Base-by-base conservation (phyloP, 2,329 filamentous ascomycete genomes). In the Scytalidium sp. region DNA sequence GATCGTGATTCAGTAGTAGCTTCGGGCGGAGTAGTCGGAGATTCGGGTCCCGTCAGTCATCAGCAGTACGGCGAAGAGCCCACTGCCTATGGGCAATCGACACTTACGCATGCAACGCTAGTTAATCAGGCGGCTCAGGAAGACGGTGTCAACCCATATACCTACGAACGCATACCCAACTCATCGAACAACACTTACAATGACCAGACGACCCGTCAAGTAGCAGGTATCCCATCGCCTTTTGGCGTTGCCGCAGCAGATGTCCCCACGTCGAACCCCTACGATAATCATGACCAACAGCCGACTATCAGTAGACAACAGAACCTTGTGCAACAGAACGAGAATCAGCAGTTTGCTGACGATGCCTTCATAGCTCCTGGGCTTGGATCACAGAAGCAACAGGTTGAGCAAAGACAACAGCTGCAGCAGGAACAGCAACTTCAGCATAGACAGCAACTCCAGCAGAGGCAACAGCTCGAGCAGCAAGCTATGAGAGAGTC, bases 1-100 rank as follows among this genome's bases (percentile, higher is more conserved):
- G 83, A 84, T 63, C 75, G 77, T 64, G 80, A 84, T 63, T 68
- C 82, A 61, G 82, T 80, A 49, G 79, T 80, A 44, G 78, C 83
- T 41, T 78, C 75, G 40, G 49, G 52, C 36, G 45, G 45, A 46
- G 49, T 64, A 21, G 58, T 61, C 15, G 32, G 11, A 36, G 32
- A 36, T 36, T 36, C 32, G 11, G 58, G 52, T 19, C 56, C 54
- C 51, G 55, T 54, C 10, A 45, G 56, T 39, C 57, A 58, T 17
- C 47, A 59, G 11, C 46, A 60, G 29, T 64, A 63, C 50, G 57
- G 52, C 32, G 50, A 58, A 20, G 67, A 67, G n/a, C 21, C 41
- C 70, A 65, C 48, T 71, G 72, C 9, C 70, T 69, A 40, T 17
- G 46, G 29, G 15, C 72, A 79, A 57, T 74, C 75, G 17, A 70